phyloP scores from a whole-genome alignment of 495 filamentous ascomycete species.

The Apiosordaria backusii region DNA sequence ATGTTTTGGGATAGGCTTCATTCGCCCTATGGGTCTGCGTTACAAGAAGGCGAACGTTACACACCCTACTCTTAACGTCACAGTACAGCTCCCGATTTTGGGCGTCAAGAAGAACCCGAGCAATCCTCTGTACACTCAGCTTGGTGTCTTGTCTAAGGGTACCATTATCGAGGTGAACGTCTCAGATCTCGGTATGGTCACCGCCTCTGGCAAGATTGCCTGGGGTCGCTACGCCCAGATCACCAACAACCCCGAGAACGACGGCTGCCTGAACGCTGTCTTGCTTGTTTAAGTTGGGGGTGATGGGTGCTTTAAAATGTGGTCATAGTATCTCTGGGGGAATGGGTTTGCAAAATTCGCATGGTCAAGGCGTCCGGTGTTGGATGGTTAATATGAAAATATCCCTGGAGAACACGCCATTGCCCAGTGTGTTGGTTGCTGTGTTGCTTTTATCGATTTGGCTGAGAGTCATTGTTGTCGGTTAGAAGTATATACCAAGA shows the following conservation, averaged over 20 bases:
- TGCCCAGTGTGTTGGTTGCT: not conserved
- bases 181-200: constrained; percentile 87
- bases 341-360: constrained; percentile 6
- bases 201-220: constrained; percentile 86
- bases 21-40: constrained; percentile 71
- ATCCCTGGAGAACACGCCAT: not conserved
- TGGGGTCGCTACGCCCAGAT: constrained; percentile 78
- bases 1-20: constrained; percentile 26
- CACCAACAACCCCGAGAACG: constrained; percentile 62
- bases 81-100: constrained; percentile 86
- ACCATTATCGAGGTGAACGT: constrained; percentile 97
- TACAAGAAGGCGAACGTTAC: constrained; percentile 97
- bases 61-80: constrained; percentile 46
- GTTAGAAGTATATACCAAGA: not conserved
- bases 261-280: constrained; percentile 45
- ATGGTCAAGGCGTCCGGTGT: constrained; percentile 28
- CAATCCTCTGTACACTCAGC: constrained; percentile 88
- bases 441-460: constrained; percentile 4
- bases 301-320: constrained; percentile 9
- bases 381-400: constrained; percentile 18
- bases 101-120: constrained; percentile 98
- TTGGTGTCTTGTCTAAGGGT: constrained; percentile 91
- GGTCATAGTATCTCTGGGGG: constrained; percentile 9
- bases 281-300: constrained; percentile 36
- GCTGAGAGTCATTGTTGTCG: constrained; percentile 1